Conservation (phyloP, 306 rosid species). For the Malus domestica region ASM211411v1 NC_041799.1:40189501-40190000, state of each 20-base stretch:
- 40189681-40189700: not conserved
- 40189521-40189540: too few relatives aligned
- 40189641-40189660: not conserved
- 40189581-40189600: too few relatives aligned
- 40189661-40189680: not conserved
- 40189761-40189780: not conserved
- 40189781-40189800: not conserved
- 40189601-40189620: not conserved
- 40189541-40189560: too few relatives aligned
- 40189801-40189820: not conserved
- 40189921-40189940: not conserved
- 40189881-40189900: not conserved
- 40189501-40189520: too few relatives aligned
- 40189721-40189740: not conserved
- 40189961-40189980: too few relatives aligned
- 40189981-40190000: too few relatives aligned
- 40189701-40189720: not conserved
- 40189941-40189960: too few relatives aligned
- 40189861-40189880: too few relatives aligned
- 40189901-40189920: not conserved
- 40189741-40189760: not conserved
- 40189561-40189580: too few relatives aligned
- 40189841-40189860: not conserved
- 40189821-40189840: not conserved
- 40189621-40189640: not conserved